A percentile compares a stretch with the other conserved stretches of the same genome.
phyloP scores from a whole-genome alignment of 805 yeast species.

The Brettanomyces bruxellensis region DNA sequence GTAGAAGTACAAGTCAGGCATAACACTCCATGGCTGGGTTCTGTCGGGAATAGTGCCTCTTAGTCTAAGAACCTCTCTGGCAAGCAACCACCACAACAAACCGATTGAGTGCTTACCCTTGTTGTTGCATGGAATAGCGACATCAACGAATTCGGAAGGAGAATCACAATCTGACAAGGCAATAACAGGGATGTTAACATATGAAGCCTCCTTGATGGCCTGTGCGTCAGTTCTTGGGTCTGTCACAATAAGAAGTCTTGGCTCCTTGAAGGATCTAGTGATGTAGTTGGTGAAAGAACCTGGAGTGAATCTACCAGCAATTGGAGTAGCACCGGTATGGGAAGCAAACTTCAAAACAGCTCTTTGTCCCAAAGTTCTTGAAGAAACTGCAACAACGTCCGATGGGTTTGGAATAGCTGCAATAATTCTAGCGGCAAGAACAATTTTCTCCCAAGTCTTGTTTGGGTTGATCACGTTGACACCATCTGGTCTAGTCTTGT shows the following conservation, averaged over 20 bases:
- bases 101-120: constrained; percentile 99
- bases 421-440: constrained; percentile 98
- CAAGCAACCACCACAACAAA: constrained; percentile 98
- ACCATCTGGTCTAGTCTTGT: constrained; percentile 99
- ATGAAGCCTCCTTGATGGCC: constrained; percentile 99
- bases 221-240: constrained; percentile 99
- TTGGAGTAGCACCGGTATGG: constrained; percentile 99
- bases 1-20: constrained; percentile 99
- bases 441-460: constrained; percentile 99
- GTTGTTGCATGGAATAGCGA: constrained; percentile 99
- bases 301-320: constrained; percentile 99
- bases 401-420: constrained; percentile 99
- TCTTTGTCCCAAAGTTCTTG: constrained; percentile 99
- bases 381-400: constrained; percentile 97
- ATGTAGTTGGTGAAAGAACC: constrained; percentile 99
- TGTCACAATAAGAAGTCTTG: constrained; percentile 97
- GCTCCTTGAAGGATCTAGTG: constrained; percentile 99
- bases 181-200: constrained; percentile 99
- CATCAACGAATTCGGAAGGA: constrained; percentile 98
- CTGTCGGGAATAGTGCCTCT: constrained; percentile 97
- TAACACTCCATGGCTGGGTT: constrained; percentile 94
- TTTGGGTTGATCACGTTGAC: constrained; percentile 96
- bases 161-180: constrained; percentile 98
- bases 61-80: constrained; percentile 98
- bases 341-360: constrained; percentile 99